Conservation (phyloP, 139 green algal species). For the Tetraselmis chui region DNA sequence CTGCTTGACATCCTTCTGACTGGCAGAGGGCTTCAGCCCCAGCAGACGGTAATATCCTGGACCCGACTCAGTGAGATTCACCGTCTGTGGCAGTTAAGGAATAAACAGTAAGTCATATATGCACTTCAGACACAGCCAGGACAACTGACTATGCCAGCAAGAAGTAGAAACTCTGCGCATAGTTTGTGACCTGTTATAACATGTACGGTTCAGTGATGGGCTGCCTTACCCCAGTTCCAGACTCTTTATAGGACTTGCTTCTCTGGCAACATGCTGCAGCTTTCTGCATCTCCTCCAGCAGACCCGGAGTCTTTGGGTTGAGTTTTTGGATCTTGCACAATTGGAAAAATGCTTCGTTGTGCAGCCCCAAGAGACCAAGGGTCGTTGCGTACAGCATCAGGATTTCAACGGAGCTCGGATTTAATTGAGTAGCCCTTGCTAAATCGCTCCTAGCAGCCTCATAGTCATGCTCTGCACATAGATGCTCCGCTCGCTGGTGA, state of each 20-base stretch:
- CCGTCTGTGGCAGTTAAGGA: too few relatives aligned
- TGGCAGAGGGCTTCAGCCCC: not conserved
- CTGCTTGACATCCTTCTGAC: not conserved
- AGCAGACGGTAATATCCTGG: not conserved
- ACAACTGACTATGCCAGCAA: too few relatives aligned
- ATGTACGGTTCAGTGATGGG: too few relatives aligned
- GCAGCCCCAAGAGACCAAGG: slow-evolving; percentile 10
- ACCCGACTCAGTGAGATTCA: too few relatives aligned
- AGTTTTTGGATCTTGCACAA: slow-evolving; percentile 24
- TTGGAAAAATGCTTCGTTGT: slow-evolving; percentile 29
- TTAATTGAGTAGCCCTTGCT: slow-evolving; percentile 3
- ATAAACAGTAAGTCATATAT: too few relatives aligned
- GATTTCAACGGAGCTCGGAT: slow-evolving; percentile 6
- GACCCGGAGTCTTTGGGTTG: slow-evolving; percentile 16
- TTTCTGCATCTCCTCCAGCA: slow-evolving; percentile 29
- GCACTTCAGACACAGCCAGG: too few relatives aligned
- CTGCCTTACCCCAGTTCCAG: too few relatives aligned
- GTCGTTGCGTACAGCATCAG: slow-evolving; percentile 19
- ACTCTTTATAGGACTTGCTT: too few relatives aligned
- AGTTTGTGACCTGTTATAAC: too few relatives aligned
- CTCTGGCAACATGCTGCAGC: slow-evolving; percentile 20
- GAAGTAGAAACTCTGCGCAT: too few relatives aligned
- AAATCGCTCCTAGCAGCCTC: slow-evolving; percentile 17
- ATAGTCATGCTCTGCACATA: not conserved
- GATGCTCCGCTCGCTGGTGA: slow-evolving; percentile 18